Evolutionary conservation across 2,329 filamentous ascomycete species (phyloP).

Genomic region (Cyphellophora attinorum): DNA sequence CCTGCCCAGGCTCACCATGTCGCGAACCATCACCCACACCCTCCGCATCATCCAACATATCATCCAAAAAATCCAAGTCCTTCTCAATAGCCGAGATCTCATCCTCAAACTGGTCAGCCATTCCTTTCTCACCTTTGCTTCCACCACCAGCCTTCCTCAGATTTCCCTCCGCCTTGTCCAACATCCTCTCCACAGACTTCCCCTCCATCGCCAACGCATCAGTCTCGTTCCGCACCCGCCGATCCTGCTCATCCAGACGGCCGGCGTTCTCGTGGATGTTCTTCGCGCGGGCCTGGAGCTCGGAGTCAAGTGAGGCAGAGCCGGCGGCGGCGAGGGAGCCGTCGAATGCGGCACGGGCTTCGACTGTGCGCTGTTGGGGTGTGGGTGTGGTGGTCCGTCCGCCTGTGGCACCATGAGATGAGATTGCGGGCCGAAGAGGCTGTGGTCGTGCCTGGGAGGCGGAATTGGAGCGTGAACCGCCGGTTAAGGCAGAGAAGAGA

Average conservation of each 20-base stretch:
- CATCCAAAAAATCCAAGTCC: conserved; percentile 24
- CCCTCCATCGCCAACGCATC: conserved; percentile 42
- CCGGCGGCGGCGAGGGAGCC: conserved; percentile 33
- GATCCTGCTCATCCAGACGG: conserved; percentile 47
- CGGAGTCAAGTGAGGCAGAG: conserved; percentile 38
- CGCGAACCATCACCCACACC: no score
- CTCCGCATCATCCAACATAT: conserved; percentile 17
- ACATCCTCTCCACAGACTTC: conserved; percentile 43
- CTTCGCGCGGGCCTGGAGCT: conserved; percentile 44
- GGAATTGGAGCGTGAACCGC: no score
- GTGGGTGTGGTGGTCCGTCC: conserved; percentile 3
- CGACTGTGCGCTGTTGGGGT: conserved; percentile 25
- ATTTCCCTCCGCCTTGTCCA: conserved; percentile 43
- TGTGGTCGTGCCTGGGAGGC: no score
- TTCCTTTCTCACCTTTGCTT: conserved; percentile 21
- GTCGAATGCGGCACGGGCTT: conserved; percentile 34
- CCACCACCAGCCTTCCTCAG: conserved; percentile 28
- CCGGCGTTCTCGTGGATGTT: conserved; percentile 47
- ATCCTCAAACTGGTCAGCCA: conserved; percentile 56
- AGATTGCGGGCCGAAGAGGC: no score
- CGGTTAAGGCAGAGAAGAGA: no score
- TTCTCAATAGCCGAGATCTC: conserved; percentile 54
- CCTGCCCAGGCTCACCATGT: no score
- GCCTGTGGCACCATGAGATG: no score
- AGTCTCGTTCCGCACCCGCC: conserved; percentile 41